Conservation (phyloP, 441 rosid species). For the Dalechampia spathulata region DNA sequence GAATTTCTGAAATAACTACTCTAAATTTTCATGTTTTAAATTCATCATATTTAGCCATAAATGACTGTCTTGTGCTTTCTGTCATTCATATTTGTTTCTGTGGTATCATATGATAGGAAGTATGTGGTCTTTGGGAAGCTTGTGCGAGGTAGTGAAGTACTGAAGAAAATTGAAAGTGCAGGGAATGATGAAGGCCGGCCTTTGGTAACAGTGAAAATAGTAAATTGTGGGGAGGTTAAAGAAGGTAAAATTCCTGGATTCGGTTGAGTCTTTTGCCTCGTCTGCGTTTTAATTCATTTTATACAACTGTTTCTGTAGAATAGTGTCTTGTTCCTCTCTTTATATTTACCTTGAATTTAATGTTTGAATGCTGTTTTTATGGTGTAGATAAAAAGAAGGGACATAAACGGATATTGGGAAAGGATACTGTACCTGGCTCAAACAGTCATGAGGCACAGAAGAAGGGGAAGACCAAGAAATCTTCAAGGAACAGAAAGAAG, state of each 20-base stretch:
- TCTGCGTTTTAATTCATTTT: no score
- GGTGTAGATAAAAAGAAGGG: constrained; percentile 48
- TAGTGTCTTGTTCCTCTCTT: neutral
- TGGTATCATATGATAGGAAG: constrained; percentile 40
- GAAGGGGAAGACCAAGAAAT: constrained; percentile 62
- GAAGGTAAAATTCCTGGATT: constrained; percentile 40
- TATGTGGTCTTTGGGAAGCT: constrained; percentile 87
- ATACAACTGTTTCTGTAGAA: neutral
- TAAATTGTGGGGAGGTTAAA: constrained; percentile 67
- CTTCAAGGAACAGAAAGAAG: constrained; percentile 60
- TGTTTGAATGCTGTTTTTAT: neutral
- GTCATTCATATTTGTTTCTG: neutral
- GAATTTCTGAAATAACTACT: no score
- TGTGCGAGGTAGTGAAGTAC: constrained; percentile 66
- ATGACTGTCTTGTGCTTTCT: no score
- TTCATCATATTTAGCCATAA: no score
- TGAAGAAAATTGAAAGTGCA: constrained; percentile 74
- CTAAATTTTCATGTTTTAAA: no score
- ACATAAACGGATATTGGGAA: constrained; percentile 37
- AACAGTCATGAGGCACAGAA: constrained; percentile 34
- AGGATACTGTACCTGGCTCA: constrained; percentile 33
- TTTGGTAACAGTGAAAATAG: constrained; percentile 74
- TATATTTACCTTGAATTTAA: neutral
- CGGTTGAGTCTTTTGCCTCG: neutral
- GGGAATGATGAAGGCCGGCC: constrained; percentile 81